A percentile compares a stretch with the other conserved stretches of the same genome.
These are phyloP conservation scores for Annona cherimola DNA, from an alignment of 164 flowering plant genomes.

Conservation along the genomic window DNA sequence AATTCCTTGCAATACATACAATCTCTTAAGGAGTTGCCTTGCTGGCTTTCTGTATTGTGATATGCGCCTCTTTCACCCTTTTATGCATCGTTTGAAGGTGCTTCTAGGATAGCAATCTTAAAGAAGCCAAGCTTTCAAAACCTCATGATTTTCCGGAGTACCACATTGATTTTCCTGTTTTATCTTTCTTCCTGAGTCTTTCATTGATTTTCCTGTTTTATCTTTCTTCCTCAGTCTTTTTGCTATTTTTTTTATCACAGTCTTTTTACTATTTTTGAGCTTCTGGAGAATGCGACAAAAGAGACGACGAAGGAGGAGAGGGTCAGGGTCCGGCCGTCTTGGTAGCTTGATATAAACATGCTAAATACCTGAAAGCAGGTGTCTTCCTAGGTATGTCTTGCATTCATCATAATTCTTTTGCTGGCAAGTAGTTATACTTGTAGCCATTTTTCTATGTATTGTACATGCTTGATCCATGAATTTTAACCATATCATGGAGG, in stretches of 20 bases:
- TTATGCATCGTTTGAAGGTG: neutral
- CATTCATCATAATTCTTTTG: neutral
- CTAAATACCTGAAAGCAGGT: neutral
- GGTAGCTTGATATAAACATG: constrained; percentile 28
- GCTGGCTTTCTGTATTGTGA: neutral
- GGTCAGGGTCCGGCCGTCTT: constrained; percentile 54
- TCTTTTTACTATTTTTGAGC: constrained; percentile 54
- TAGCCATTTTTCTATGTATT: neutral
- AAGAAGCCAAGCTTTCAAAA: neutral
- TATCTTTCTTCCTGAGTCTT: neutral
- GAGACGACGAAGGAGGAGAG: constrained; percentile 70
- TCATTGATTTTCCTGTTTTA: neutral
- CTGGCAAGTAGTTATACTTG: neutral
- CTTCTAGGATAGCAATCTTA: too few species aligned
- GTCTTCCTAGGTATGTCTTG: neutral
- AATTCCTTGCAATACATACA: neutral
- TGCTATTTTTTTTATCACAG: constrained; percentile 24
- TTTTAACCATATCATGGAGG: neutral
- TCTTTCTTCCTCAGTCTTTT: neutral
- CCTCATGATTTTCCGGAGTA: neutral
- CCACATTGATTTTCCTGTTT: neutral
- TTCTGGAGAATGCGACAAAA: constrained; percentile 77
- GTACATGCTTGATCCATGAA: neutral
- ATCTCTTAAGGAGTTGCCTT: neutral
- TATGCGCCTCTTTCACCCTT: neutral